phyloP scores from a whole-genome alignment of 129 eudicot genomes.

The Artemisia annua region DNA sequence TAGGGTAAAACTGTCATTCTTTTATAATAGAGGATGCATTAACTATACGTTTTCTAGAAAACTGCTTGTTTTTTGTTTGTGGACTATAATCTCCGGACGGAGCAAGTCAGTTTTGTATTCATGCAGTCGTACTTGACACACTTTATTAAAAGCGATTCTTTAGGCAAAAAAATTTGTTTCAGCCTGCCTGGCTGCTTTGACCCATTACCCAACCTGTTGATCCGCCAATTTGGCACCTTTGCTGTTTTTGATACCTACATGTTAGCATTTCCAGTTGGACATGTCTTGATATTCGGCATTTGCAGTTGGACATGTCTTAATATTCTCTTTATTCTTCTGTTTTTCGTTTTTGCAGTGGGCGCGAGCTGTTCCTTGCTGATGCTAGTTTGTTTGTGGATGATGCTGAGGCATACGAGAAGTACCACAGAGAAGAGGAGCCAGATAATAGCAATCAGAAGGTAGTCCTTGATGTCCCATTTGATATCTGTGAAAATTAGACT shows the following conservation, averaged over 20 bases:
- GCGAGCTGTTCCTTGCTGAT: constrained; percentile 81
- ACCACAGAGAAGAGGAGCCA: constrained; percentile 70
- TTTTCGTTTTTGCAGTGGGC: constrained; percentile 59
- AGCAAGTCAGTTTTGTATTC: too few species aligned
- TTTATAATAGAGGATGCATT: too few species aligned
- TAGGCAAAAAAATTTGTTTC: not conserved
- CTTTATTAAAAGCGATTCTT: not conserved
- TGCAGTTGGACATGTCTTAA: not conserved
- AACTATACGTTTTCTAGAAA: too few species aligned
- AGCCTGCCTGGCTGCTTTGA: not conserved
- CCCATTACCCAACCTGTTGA: not conserved
- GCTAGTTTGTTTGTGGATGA: constrained; percentile 93
- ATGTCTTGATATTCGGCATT: not conserved
- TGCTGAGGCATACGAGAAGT: constrained; percentile 79
- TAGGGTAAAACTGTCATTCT: too few species aligned
- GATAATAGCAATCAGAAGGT: constrained; percentile 56
- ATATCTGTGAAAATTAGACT: not conserved
- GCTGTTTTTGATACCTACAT: not conserved
- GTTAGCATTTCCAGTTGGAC: not conserved
- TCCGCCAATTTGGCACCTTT: not conserved
- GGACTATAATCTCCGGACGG: not conserved
- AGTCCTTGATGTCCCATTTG: constrained; percentile 5
- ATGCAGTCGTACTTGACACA: not conserved
- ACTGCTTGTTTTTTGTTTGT: not conserved
- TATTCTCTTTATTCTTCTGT: not conserved